These are phyloP conservation scores for Cercophora newfieldiana DNA, from an alignment of 495 filamentous ascomycete genomes.

Conservation along the genomic window DNA sequence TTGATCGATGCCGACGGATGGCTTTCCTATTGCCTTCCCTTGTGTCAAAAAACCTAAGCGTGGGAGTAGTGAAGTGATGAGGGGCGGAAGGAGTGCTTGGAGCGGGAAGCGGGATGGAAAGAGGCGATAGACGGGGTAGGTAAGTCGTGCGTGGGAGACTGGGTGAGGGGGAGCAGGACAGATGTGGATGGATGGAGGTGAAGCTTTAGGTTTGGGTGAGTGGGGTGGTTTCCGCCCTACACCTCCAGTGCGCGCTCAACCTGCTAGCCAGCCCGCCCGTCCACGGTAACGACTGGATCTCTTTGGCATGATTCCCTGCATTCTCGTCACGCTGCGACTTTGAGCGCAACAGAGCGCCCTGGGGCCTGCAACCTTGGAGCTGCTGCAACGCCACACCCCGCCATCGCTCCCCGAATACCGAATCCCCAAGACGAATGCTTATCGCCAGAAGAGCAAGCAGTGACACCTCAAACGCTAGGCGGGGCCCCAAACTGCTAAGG, in stretches of 20 bases:
- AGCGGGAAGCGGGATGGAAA: slow-evolving; percentile 7
- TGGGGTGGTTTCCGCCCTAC: slow-evolving; percentile 38
- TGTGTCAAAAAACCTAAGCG: not conserved
- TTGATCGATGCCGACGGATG: not conserved
- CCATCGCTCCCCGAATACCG: not conserved
- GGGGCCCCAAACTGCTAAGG: not conserved
- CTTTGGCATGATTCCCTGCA: not conserved
- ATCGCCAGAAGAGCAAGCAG: not conserved
- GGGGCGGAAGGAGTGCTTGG: not conserved
- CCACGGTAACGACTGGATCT: not conserved
- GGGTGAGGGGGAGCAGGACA: slow-evolving; percentile 20
- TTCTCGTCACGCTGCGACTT: slow-evolving; percentile 6
- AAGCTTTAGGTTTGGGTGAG: slow-evolving; percentile 37
- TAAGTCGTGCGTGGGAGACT: slow-evolving; percentile 8
- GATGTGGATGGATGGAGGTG: slow-evolving; percentile 22
- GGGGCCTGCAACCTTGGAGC: not conserved
- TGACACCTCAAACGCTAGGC: not conserved
- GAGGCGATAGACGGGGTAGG: slow-evolving; percentile 16
- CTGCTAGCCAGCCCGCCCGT: not conserved
- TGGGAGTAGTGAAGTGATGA: not conserved
- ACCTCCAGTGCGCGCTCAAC: slow-evolving; percentile 2
- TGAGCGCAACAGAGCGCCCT: slow-evolving; percentile 12
- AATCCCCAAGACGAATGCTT: not conserved
- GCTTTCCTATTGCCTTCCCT: not conserved
- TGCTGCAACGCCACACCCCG: not conserved